These are phyloP conservation scores for Arctium minus DNA, from an alignment of 129 eudicot genomes.

Conservation along the genomic window DNA sequence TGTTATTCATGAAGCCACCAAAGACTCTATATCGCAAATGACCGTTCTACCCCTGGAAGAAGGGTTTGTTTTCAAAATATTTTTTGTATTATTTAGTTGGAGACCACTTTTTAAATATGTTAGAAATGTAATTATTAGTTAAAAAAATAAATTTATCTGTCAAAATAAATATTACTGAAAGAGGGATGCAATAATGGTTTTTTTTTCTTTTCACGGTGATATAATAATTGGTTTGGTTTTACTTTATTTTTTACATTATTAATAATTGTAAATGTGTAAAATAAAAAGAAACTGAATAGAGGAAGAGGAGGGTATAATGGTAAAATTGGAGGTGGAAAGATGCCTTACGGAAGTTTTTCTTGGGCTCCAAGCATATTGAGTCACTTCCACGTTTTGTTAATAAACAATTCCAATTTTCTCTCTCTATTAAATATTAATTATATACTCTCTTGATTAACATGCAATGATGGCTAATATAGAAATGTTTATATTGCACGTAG, in stretches of 20 bases:
- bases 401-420: not conserved
- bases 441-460: not conserved
- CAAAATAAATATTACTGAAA: too few relatives aligned
- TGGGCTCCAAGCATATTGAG: constrained; percentile 45
- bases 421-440: too few relatives aligned
- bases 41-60: not conserved
- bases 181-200: too few relatives aligned
- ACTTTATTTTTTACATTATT: too few relatives aligned
- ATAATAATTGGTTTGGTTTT: too few relatives aligned
- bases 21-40: not conserved
- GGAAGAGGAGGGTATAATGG: not conserved
- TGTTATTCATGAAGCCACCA: not conserved
- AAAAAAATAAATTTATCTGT: too few relatives aligned
- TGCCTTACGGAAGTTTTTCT: constrained; percentile 31
- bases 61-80: not conserved
- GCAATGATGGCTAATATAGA: not conserved
- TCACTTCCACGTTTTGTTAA: not conserved
- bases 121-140: not conserved
- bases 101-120: too few relatives aligned
- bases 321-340: not conserved
- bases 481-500: too few relatives aligned
- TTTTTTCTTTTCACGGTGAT: not conserved
- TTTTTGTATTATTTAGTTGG: too few relatives aligned
- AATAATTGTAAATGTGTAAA: too few relatives aligned
- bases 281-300: not conserved